phyloP scores from a whole-genome alignment of 192 early-diverging fungal species.

The Neocallimastix lanati region DNA sequence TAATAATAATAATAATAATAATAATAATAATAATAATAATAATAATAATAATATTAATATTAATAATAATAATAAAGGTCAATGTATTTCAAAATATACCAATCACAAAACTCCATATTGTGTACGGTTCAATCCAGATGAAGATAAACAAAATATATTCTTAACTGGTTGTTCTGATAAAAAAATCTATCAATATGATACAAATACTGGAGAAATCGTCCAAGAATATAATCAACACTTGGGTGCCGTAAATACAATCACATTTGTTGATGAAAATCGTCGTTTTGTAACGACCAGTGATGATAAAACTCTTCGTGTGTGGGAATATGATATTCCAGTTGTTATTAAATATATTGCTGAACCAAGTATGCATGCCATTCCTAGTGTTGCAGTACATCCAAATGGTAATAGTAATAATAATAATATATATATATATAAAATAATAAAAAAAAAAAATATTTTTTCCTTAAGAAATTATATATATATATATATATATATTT shows the following conservation, averaged over 20 bases:
- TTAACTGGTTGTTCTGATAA: conserved; percentile 84
- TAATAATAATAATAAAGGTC: conserved; percentile 13
- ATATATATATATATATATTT: conserved; percentile 5
- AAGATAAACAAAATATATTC: conserved; percentile 69
- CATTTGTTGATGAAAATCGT: conserved; percentile 85
- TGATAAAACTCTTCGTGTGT: conserved; percentile 89
- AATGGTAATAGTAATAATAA: too few relatives aligned
- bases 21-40: background rate
- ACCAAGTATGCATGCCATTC: conserved; percentile 90
- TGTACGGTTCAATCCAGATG: conserved; percentile 78
- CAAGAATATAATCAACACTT: conserved; percentile 97
- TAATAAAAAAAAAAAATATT: too few relatives aligned
- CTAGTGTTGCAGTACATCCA: conserved; percentile 72
- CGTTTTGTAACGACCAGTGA: conserved; percentile 90
- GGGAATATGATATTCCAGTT: conserved; percentile 97
- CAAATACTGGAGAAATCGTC: conserved; percentile 55
- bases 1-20: background rate
- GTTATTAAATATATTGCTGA: conserved; percentile 96
- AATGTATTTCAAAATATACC: conserved; percentile 58
- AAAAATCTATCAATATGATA: conserved; percentile 70
- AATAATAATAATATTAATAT: background rate
- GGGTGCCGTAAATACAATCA: conserved; percentile 89
- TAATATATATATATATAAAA: conserved; percentile 13
- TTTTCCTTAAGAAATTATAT: too few relatives aligned
- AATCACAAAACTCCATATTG: conserved; percentile 72